phyloP scores from a whole-genome alignment of 306 rosid species.

The Vachellia pachyceras region DNA sequence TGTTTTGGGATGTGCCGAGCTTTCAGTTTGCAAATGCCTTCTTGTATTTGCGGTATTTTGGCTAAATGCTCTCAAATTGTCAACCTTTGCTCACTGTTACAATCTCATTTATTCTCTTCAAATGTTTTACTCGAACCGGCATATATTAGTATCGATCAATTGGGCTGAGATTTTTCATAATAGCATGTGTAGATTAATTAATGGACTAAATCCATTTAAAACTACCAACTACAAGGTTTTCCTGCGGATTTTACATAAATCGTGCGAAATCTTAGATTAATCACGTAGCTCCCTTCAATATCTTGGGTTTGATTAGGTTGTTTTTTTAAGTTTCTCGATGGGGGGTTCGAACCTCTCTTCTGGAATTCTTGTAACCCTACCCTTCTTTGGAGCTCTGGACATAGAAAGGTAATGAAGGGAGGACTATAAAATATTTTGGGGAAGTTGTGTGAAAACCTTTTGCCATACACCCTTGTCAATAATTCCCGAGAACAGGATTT shows the following conservation, averaged over 20 bases:
- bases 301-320: constrained; percentile 28
- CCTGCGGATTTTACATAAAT: neutral
- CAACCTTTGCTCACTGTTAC: neutral
- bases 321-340: neutral
- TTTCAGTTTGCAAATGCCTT: neutral
- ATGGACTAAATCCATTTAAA: neutral
- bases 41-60: neutral
- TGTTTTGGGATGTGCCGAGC: neutral
- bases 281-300: neutral
- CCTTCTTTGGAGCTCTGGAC: neutral
- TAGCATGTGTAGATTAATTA: neutral
- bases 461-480: neutral
- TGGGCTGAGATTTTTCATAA: neutral
- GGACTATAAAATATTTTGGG: neutral
- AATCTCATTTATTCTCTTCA: neutral
- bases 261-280: neutral
- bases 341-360: constrained; percentile 1
- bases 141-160: neutral
- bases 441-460: neutral
- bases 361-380: constrained; percentile 20
- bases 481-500: neutral
- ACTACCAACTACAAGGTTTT: neutral
- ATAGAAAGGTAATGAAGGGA: neutral
- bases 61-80: neutral
- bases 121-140: neutral